phyloP scores from a whole-genome alignment of 345 rosid genomes.

The Brassica rapa region DNA sequence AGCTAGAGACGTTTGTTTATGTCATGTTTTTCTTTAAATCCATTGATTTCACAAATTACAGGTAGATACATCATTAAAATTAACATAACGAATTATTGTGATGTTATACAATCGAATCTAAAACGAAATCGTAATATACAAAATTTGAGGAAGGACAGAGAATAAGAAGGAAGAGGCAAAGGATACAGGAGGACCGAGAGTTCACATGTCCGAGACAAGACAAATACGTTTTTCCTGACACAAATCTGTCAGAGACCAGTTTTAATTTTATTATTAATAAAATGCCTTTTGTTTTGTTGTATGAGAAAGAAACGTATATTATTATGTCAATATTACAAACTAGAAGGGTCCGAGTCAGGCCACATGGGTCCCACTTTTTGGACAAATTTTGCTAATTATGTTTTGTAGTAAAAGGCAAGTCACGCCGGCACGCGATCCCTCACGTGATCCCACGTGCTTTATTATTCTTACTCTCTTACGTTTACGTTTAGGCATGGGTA shows the following conservation, averaged over 20 bases:
- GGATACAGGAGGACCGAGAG: neutral
- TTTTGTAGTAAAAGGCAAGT: slow-evolving; percentile 47
- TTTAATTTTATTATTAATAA: neutral
- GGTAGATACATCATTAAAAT: neutral
- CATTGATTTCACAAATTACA: neutral
- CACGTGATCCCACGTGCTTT: slow-evolving; percentile 64
- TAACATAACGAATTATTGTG: neutral
- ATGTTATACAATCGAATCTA: no score
- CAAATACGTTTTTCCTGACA: slow-evolving; percentile 48
- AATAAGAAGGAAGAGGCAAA: slow-evolving; percentile 32
- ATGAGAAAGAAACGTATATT: neutral
- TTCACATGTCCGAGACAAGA: slow-evolving; percentile 48
- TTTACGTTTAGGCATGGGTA: no score
- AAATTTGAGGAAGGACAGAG: slow-evolving; percentile 21
- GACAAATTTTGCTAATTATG: slow-evolving; percentile 8
- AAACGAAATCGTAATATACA: slow-evolving; percentile 1
- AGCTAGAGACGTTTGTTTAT: neutral
- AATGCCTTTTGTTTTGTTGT: slow-evolving; percentile 15
- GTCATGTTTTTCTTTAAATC: neutral
- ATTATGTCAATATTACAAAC: neutral
- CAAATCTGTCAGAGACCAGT: slow-evolving; percentile 25
- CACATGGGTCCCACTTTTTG: slow-evolving; percentile 47
- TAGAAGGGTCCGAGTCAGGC: slow-evolving; percentile 4
- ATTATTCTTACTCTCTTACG: slow-evolving; percentile 13
- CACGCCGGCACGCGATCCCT: slow-evolving; percentile 63